These are phyloP conservation scores for Cercospora brassicicola DNA, from an alignment of 2,329 filamentous ascomycete species.

Conservation along the genomic window DNA sequence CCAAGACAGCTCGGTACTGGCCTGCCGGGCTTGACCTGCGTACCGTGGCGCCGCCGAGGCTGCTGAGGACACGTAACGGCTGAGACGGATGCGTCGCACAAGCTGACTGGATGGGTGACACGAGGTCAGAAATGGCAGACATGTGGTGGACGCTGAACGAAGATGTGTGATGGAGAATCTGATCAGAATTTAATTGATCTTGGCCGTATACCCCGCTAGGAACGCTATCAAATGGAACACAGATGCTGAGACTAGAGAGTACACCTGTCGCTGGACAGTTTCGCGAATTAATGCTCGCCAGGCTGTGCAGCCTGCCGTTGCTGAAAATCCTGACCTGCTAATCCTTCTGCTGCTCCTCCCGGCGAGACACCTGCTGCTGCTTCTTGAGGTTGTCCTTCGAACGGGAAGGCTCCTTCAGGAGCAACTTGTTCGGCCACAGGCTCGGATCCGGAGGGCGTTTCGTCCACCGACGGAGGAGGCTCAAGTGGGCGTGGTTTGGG, in stretches of 20 bases:
- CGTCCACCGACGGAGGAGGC: neutral
- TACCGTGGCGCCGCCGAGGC: neutral
- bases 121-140: neutral
- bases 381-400: neutral
- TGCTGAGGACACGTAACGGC: neutral
- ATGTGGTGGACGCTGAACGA: neutral
- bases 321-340: neutral
- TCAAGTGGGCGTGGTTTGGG: neutral
- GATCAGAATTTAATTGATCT: neutral
- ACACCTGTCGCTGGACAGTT: neutral
- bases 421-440: neutral
- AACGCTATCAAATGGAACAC: constrained; percentile 12
- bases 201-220: neutral
- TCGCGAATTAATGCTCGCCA: neutral
- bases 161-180: neutral
- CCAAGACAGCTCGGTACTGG: neutral
- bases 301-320: neutral
- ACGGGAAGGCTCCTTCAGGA: neutral
- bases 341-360: neutral
- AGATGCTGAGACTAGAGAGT: neutral
- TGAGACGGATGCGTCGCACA: neutral
- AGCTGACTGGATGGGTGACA: neutral
- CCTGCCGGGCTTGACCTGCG: neutral
- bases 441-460: neutral
- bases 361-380: neutral